phyloP scores from a whole-genome alignment of 2,329 filamentous ascomycete genomes.

The Ophiocordyceps australis region DNA sequence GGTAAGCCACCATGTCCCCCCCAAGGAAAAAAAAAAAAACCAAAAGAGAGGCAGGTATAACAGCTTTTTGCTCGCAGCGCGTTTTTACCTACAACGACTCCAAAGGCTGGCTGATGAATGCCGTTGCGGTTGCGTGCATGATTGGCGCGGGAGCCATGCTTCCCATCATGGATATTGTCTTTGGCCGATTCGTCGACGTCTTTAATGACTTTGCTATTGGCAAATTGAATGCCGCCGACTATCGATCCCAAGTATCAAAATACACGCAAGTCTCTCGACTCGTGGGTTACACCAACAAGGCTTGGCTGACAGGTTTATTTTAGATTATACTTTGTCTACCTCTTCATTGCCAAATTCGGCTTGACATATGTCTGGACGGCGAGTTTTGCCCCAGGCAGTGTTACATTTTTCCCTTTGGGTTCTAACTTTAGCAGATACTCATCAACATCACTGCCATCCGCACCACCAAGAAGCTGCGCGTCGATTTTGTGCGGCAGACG shows the following conservation, averaged over 20 bases:
- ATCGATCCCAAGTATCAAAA: conserved; percentile 28
- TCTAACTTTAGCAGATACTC: conserved; percentile 5
- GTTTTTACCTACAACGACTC: conserved; percentile 20
- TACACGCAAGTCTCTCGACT: conserved; percentile 22
- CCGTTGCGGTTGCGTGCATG: conserved; percentile 15
- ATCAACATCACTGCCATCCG: conserved; percentile 18
- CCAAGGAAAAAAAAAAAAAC: background rate
- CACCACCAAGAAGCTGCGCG: conserved; percentile 15
- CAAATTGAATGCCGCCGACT: conserved; percentile 21
- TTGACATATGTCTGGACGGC: conserved; percentile 35
- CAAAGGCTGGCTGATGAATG: conserved; percentile 17
- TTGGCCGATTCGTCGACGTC: conserved; percentile 32
- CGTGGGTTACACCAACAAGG: too few species aligned
- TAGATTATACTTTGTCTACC: conserved; percentile 37
- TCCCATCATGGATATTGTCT: conserved; percentile 40
- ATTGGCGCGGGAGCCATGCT: conserved; percentile 18
- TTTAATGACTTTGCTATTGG: conserved; percentile 37
- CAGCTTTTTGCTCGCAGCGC: conserved; percentile 10
- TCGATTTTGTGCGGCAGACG: conserved; percentile 17
- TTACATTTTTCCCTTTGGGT: too few species aligned
- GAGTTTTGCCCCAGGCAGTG: background rate
- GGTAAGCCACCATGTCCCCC: conserved; percentile 3
- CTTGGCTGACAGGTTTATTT: too few species aligned
- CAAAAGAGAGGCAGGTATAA: too few species aligned
- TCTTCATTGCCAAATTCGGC: conserved; percentile 34